Conservation (phyloP, 345 rosid species). For the Fremontodendron californicum region DNA sequence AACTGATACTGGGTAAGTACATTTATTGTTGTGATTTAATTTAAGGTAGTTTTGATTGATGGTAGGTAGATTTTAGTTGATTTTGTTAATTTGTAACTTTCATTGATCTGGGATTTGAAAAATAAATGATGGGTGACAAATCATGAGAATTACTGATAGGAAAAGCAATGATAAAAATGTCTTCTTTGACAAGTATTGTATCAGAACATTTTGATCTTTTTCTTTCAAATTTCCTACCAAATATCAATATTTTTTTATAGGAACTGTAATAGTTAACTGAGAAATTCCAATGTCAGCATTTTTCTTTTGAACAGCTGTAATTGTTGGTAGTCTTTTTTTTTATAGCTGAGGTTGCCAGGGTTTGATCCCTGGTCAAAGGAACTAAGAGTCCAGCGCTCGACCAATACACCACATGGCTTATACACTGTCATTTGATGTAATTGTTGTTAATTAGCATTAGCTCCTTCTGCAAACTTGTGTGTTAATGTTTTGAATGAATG, state of each 20-base stretch:
- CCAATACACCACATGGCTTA: no score
- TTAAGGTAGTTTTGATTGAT: neutral
- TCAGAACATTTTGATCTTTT: neutral
- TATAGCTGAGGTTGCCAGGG: no score
- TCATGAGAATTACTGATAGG: neutral
- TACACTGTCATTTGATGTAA: neutral
- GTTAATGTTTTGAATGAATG: neutral
- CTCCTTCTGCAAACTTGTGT: neutral
- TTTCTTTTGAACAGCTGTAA: neutral
- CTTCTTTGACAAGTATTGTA: neutral
- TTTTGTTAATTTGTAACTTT: neutral
- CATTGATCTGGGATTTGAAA: neutral
- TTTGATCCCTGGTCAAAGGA: no score
- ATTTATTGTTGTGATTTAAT: neutral
- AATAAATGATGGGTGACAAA: neutral
- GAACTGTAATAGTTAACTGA: neutral
- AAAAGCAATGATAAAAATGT: neutral
- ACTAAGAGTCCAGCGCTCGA: no score
- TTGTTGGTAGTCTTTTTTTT: conserved; percentile 4
- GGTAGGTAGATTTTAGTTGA: neutral
- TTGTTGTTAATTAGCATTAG: neutral
- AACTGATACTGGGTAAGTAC: neutral
- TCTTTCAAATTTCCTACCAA: no score
- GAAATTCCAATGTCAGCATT: neutral
- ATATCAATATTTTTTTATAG: neutral